Evolutionary conservation across 2,329 filamentous ascomycete species (phyloP).

Genomic region (Fusarium sp.): DNA sequence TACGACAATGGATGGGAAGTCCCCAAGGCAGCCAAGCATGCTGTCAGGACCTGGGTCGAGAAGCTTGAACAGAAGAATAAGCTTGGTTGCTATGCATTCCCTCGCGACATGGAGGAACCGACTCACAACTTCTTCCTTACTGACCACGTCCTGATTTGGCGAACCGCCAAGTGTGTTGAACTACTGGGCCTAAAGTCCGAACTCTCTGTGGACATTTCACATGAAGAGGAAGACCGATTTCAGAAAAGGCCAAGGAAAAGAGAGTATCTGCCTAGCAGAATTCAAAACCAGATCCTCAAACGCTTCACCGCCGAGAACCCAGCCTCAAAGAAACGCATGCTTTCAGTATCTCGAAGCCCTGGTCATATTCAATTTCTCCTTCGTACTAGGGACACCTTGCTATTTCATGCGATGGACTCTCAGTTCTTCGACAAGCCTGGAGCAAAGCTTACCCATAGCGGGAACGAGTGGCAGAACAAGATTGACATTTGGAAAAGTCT

Average conservation of each 20-base stretch:
- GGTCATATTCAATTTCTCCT: neutral
- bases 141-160: neutral
- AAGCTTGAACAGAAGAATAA: neutral
- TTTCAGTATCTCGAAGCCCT: neutral
- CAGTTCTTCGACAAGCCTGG: neutral
- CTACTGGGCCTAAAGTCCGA: neutral
- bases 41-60: neutral
- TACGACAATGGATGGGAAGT: neutral
- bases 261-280: neutral
- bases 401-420: neutral
- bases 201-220: rapidly evolving
- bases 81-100: neutral
- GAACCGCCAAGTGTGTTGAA: neutral
- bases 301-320: neutral
- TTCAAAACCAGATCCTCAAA: neutral
- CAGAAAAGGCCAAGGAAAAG: neutral
- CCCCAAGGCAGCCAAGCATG: neutral
- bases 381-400: neutral
- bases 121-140: neutral
- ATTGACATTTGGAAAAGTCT: neutral
- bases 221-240: too few relatives aligned
- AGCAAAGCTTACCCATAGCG: rapidly evolving
- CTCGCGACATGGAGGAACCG: neutral
- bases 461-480: neutral
- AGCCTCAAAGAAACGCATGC: neutral